Percentiles rank a stretch among this genome's conserved stretches.
Conservation (phyloP, 2,329 filamentous ascomycete species). For the Paecilomyces sp. region DNA sequence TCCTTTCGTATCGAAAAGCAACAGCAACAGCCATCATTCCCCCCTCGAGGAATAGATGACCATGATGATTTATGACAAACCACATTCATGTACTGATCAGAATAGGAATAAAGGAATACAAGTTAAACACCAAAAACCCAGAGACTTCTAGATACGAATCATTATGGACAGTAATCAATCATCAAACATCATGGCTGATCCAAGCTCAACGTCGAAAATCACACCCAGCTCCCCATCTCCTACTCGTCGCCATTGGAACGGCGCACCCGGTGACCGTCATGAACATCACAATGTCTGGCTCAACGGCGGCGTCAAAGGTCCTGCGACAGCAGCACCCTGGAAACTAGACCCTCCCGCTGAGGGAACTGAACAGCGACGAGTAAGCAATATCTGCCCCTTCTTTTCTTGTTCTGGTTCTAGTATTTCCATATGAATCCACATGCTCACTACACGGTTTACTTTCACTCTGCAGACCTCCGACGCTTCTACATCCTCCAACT, state of each 20-base stretch:
- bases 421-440: neutral
- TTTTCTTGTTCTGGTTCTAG: neutral
- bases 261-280: constrained; percentile 23
- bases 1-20: too few relatives aligned
- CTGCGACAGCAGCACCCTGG: constrained; percentile 14
- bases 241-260: constrained; percentile 28
- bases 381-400: constrained; percentile 11
- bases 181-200: neutral
- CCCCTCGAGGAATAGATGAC: too few relatives aligned
- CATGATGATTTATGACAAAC: too few relatives aligned
- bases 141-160: neutral
- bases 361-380: constrained; percentile 16
- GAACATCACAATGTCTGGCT: constrained; percentile 31
- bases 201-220: neutral
- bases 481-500: constrained; percentile 13
- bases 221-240: constrained; percentile 11
- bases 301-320: constrained; percentile 20
- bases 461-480: constrained; percentile 15
- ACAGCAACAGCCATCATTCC: too few relatives aligned
- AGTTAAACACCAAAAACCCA: neutral
- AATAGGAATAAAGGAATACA: neutral
- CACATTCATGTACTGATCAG: too few relatives aligned
- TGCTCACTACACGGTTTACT: neutral
- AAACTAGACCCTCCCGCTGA: constrained; percentile 6
- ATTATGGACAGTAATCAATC: neutral